Evolutionary conservation across 768 basidiomycete species (phyloP).

Genomic region (Kondoa subrosea): DNA sequence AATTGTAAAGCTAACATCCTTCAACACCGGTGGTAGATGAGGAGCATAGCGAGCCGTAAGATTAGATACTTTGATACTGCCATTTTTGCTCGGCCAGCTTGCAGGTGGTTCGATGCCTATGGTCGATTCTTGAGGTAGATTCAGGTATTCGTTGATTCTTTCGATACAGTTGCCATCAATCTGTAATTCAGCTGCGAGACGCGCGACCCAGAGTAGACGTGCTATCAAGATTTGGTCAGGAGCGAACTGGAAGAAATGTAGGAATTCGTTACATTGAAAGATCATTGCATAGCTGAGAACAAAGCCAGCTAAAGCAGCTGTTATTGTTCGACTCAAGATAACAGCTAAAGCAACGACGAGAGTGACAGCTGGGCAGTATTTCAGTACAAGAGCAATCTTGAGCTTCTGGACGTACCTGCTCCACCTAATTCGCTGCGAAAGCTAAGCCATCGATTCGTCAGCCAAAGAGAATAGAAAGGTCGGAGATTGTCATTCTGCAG

Average conservation of each 20-base stretch:
- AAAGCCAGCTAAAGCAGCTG: conserved; percentile 32
- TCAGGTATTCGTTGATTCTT: conserved; percentile 31
- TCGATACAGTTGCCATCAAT: conserved; percentile 37
- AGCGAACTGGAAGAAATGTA: neutral
- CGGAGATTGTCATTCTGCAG: conserved; percentile 34
- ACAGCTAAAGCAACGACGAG: conserved; percentile 33
- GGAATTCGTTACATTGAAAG: conserved; percentile 9
- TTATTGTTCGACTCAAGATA: conserved; percentile 29
- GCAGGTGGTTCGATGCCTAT: conserved; percentile 33
- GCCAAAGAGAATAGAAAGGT: conserved; percentile 35
- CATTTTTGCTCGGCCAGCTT: conserved; percentile 32
- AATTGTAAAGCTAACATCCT: conserved; percentile 29
- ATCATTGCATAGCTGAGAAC: conserved; percentile 29
- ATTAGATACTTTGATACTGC: conserved; percentile 32
- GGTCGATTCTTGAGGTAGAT: conserved; percentile 22
- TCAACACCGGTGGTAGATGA: conserved; percentile 33
- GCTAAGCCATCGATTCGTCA: conserved; percentile 27
- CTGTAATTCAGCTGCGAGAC: conserved; percentile 31
- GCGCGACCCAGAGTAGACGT: conserved; percentile 35
- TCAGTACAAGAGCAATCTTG: too few relatives aligned
- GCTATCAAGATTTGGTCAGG: conserved; percentile 27
- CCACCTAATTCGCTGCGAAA: conserved; percentile 30
- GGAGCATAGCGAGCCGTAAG: conserved; percentile 29
- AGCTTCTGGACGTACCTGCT: too few relatives aligned
- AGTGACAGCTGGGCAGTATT: too few relatives aligned